Evolutionary conservation across 306 rosid genomes (phyloP).

Genomic region (Cicer cuneatum): DNA sequence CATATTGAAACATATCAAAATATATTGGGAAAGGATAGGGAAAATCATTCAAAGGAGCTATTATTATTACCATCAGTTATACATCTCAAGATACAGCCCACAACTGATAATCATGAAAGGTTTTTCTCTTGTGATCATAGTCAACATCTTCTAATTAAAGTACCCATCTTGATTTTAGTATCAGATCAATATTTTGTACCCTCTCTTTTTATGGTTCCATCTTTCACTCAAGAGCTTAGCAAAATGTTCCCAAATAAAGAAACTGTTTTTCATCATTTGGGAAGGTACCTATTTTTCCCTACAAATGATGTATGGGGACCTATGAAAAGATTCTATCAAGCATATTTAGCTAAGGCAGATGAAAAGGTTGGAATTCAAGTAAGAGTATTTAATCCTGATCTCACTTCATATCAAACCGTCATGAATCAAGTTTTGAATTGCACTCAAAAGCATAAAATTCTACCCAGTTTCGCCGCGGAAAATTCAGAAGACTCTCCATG

Average conservation of each 20-base stretch:
- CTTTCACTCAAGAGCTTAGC: constrained; percentile 42
- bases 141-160: constrained; percentile 51
- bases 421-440: constrained; percentile 55
- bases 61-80: constrained; percentile 44
- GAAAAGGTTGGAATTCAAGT: constrained; percentile 38
- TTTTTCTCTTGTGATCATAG: constrained; percentile 63
- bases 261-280: constrained; percentile 33
- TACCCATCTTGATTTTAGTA: constrained; percentile 52
- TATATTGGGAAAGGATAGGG: constrained; percentile 45
- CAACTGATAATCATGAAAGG: constrained; percentile 46
- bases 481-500: not conserved
- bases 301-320: constrained; percentile 50
- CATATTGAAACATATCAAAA: constrained; percentile 54
- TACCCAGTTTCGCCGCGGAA: constrained; percentile 31
- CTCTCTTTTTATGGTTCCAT: constrained; percentile 61
- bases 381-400: constrained; percentile 37
- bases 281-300: constrained; percentile 37
- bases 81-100: constrained; percentile 54
- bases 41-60: constrained; percentile 15
- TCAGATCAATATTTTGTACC: constrained; percentile 70
- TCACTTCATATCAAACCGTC: constrained; percentile 43
- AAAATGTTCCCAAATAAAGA: constrained; percentile 43
- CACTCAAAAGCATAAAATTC: constrained; percentile 43
- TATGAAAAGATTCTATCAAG: constrained; percentile 45
- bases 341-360: constrained; percentile 36